A percentile compares a stretch with the other conserved stretches of the same genome.
These are phyloP conservation scores for Fusarium sp. DNA, from an alignment of 2,329 filamentous ascomycete species.

Conservation along the genomic window DNA sequence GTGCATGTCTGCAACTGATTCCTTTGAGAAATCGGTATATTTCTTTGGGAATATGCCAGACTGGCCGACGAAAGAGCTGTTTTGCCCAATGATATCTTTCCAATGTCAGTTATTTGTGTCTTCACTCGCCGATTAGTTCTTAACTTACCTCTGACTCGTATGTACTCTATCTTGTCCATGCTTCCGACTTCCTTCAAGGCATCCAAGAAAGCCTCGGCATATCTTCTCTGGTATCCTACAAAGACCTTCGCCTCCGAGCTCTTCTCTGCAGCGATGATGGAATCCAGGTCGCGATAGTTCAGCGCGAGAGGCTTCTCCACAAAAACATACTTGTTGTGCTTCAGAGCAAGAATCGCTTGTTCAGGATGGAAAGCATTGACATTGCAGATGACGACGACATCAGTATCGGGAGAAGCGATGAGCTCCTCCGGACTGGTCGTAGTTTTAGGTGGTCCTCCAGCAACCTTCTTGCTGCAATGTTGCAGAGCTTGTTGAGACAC, in stretches of 20 bases:
- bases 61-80: constrained; percentile 60
- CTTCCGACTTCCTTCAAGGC: constrained; percentile 65
- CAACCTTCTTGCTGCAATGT: constrained; percentile 43
- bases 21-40: constrained; percentile 42
- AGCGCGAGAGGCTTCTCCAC: constrained; percentile 70
- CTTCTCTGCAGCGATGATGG: constrained; percentile 63
- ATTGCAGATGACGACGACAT: constrained; percentile 66
- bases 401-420: constrained; percentile 56
- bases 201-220: constrained; percentile 66
- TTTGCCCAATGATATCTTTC: constrained; percentile 60
- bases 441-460: constrained; percentile 37
- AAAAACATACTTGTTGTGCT: constrained; percentile 66
- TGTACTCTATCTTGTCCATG: constrained; percentile 67
- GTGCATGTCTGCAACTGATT: constrained; percentile 7
- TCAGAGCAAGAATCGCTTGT: constrained; percentile 63
- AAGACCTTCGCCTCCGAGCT: constrained; percentile 60
- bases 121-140: rapidly evolving
- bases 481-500: constrained; percentile 53
- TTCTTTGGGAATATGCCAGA: constrained; percentile 60
- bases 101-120: not conserved
- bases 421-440: constrained; percentile 56
- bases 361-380: constrained; percentile 66
- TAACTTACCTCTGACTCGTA: constrained; percentile 51
- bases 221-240: constrained; percentile 72
- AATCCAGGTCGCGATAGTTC: constrained; percentile 57